A percentile compares a stretch with the other conserved stretches of the same genome.
phyloP scores from a whole-genome alignment of 2,329 filamentous ascomycete species.

The Davidsoniella australis region DNA sequence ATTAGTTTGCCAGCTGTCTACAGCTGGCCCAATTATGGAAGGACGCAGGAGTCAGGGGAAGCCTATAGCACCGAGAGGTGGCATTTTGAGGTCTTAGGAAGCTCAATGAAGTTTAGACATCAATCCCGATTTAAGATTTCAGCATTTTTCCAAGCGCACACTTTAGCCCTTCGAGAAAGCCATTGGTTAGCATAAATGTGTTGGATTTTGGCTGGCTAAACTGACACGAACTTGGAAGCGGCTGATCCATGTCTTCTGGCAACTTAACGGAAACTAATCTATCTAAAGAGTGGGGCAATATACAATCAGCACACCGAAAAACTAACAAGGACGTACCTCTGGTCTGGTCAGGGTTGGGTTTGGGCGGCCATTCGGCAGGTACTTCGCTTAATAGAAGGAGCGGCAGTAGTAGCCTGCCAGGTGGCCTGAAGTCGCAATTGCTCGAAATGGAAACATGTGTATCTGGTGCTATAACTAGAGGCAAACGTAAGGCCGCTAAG shows the following conservation, averaged over 20 bases:
- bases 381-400: too few species aligned
- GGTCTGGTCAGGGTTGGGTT: neutral
- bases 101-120: neutral
- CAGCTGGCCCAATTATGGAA: neutral
- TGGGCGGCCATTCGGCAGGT: too few species aligned
- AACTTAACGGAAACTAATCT: too few species aligned
- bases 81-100: neutral
- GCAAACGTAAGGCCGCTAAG: neutral
- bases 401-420: conserved; percentile 1
- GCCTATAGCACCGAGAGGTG: too few species aligned
- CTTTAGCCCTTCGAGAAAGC: too few species aligned
- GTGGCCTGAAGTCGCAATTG: conserved; percentile 8
- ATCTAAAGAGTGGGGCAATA: too few species aligned
- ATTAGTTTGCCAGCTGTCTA: neutral
- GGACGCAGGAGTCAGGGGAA: neutral
- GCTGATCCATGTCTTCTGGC: too few species aligned
- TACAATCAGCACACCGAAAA: too few species aligned
- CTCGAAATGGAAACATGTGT: neutral
- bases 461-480: neutral
- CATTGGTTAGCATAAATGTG: too few species aligned
- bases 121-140: neutral
- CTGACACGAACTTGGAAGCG: too few species aligned
- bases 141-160: too few species aligned
- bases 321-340: neutral
- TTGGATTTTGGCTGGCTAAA: too few species aligned